phyloP scores from a whole-genome alignment of 2,329 filamentous ascomycete species.

The Stachybotrys echinatus region DNA sequence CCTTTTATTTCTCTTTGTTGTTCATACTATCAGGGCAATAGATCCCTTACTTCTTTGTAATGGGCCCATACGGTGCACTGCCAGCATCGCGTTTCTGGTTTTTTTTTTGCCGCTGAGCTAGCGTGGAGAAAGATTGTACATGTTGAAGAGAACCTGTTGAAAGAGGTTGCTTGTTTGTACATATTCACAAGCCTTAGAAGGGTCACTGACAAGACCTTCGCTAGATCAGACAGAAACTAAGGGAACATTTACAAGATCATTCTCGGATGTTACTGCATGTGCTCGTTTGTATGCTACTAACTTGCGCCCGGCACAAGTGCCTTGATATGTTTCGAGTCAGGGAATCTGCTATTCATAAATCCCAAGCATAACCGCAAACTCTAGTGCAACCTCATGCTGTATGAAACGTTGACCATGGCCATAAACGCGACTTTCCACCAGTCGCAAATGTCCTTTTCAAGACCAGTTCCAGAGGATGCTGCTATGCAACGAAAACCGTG shows the following conservation, averaged over 20 bases:
- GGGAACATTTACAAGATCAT: neutral
- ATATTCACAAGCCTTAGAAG: constrained; percentile 6
- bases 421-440: too few relatives aligned
- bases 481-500: too few relatives aligned
- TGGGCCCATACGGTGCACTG: constrained; percentile 8
- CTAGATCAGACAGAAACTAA: constrained; percentile 7
- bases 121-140: constrained; percentile 5
- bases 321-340: too few relatives aligned
- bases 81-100: constrained; percentile 6
- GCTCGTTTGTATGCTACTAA: neutral
- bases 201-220: neutral
- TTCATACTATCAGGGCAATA: constrained; percentile 9
- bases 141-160: constrained; percentile 5
- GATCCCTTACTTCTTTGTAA: constrained; percentile 9
- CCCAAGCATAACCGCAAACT: too few relatives aligned
- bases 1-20: constrained; percentile 4
- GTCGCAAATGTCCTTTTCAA: too few relatives aligned
- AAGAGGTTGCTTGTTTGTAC: constrained; percentile 10
- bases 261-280: neutral
- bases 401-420: too few relatives aligned
- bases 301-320: too few relatives aligned
- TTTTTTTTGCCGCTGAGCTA: constrained; percentile 13
- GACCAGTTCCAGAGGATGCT: too few relatives aligned
- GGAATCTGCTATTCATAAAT: too few relatives aligned
- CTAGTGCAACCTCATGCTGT: too few relatives aligned